phyloP scores from a whole-genome alignment of 306 rosid genomes.

The Neltuma alba region DNA sequence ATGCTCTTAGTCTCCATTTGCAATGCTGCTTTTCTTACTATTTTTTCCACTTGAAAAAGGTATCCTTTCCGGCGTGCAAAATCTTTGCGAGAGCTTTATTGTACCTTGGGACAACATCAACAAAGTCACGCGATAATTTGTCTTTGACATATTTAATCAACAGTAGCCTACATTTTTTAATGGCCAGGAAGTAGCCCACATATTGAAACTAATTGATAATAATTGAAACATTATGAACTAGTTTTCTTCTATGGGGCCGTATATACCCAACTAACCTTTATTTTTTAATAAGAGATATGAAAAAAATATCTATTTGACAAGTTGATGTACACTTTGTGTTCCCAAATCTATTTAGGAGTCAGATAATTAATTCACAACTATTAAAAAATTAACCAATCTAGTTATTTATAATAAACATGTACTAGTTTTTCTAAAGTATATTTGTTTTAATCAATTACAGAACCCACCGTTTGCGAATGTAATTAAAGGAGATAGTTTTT shows the following conservation, averaged over 20 bases:
- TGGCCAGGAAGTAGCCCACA: background rate
- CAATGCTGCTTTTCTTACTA: background rate
- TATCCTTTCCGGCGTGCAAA: background rate
- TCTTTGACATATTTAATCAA: background rate
- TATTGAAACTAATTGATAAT: background rate
- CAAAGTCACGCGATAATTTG: background rate
- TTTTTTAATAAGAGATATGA: background rate
- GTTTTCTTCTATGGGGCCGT: background rate
- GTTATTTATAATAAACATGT: too few species aligned
- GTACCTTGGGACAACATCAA: background rate
- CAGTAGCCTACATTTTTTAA: background rate
- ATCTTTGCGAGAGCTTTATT: background rate
- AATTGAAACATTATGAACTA: background rate
- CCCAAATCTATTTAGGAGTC: too few species aligned
- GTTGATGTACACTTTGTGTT: too few species aligned
- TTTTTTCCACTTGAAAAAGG: background rate
- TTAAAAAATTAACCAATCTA: too few species aligned
- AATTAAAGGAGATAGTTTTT: too few species aligned
- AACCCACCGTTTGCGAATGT: too few species aligned
- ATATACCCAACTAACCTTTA: background rate
- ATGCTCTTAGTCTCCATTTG: too few species aligned
- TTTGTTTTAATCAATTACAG: too few species aligned
- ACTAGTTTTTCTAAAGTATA: too few species aligned
- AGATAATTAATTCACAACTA: too few species aligned
- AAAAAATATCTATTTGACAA: background rate